A percentile compares a stretch with the other conserved stretches of the same genome.
Conservation (phyloP, 2,329 filamentous ascomycete genomes). For the Colletotrichum musicola region DNA sequence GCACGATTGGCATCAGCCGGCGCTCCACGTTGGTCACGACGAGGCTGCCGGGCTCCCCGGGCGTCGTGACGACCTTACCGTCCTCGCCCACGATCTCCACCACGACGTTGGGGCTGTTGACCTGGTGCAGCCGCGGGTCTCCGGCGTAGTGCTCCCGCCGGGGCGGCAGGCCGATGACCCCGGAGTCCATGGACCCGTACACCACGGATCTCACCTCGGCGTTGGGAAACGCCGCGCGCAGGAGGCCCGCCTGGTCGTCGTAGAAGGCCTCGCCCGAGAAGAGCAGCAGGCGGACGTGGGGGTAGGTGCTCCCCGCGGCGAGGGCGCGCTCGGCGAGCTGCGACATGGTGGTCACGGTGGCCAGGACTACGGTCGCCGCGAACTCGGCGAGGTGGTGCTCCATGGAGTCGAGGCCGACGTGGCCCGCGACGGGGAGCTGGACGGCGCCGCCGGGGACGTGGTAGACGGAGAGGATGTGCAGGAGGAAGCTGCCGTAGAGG, state of each 20-base stretch:
- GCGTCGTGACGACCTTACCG: constrained; percentile 4
- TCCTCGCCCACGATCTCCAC: constrained; percentile 31
- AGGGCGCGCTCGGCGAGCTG: constrained; percentile 27
- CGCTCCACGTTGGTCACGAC: constrained; percentile 33
- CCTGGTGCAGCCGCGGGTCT: constrained; percentile 27
- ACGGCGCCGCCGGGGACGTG: constrained; percentile 25
- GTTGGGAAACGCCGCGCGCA: constrained; percentile 29
- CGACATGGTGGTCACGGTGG: constrained; percentile 29
- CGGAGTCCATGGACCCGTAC: constrained; percentile 36
- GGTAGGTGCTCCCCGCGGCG: neutral
- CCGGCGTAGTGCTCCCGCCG: constrained; percentile 18
- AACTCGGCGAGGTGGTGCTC: constrained; percentile 31
- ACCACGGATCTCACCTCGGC: constrained; percentile 20
- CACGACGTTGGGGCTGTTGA: constrained; percentile 30
- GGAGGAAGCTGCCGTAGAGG: constrained; percentile 33
- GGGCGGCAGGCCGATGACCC: constrained; percentile 31
- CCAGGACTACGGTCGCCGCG: constrained; percentile 24
- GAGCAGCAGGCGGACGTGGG: constrained; percentile 24
- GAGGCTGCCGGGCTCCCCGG: constrained; percentile 23
- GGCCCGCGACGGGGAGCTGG: constrained; percentile 26
- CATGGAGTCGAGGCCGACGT: constrained; percentile 29
- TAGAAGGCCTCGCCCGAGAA: constrained; percentile 36
- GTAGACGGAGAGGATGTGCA: constrained; percentile 34
- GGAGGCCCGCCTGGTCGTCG: constrained; percentile 24
- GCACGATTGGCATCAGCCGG: constrained; percentile 32